Evolutionary conservation across 2,329 filamentous ascomycete genomes (phyloP), one percentile per base, ranked within the genome.

Genomic region (Calonectria hongkongensis): DNA sequence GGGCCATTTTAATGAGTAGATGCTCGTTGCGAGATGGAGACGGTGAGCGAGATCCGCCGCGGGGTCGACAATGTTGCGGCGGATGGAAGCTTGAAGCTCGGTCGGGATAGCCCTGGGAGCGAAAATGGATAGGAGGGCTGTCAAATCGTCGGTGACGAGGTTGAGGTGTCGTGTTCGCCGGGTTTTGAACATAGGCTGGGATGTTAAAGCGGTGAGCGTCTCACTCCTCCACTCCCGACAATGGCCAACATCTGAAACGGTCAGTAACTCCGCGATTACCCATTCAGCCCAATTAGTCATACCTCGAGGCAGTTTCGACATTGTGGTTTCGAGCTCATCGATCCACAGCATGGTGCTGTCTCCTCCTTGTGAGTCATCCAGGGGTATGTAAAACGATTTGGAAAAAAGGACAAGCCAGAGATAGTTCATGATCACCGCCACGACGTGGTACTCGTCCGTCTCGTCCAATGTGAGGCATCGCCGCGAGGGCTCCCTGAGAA

Each of bases 171-270:
- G 73, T 47, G 78, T 65, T 16, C 81, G 75, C 45, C 81, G 76
- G 10, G 76, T 58, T 69, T 81, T 82, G 78, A 85, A 85, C 6
- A 71, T 30, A 28, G 80, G 67, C 60, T 84, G 83, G 54, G 75
- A 79, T 28, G 81, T 81, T 67, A 85, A 64, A 10, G 83, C 82
- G 27, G 77, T 79, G 51, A 85, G 79, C 8, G 83, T 84, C 66
- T 85, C 83, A 73, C 81, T 81, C 62, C 83, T 80, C 83, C 83
- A 85, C 75, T 83, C 79, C 56, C 83, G 81, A 62, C 82, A 84
- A 27, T 82, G 82, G 36, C 78, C 80, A 50, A 77, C 66, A 65
- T 84, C 83, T 85, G 50, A 21, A 68, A 47, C 15, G 68, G 10
- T 45, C 12, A 62, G 62, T 30, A 63, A 45, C 36, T 60, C 36